Base-by-base conservation (phyloP, 164 flowering plant species). In the Berberis vulgaris region DNA sequence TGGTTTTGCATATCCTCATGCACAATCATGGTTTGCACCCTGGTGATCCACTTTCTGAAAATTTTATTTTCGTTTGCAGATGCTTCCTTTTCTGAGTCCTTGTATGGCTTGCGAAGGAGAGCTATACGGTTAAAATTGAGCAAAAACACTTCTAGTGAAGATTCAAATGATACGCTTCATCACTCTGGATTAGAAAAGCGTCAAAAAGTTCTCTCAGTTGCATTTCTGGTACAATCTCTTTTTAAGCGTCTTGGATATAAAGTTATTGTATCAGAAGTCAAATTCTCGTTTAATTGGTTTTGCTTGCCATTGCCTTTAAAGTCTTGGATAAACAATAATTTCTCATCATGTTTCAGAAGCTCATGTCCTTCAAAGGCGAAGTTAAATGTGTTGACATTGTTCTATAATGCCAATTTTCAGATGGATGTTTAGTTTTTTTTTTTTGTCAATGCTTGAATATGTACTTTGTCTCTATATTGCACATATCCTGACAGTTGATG, bases 61-160 rank as follows among this genome's bases (percentile, higher is more conserved):
- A 26, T 26, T 26, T 26, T 26, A 26, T 3, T 49, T 65, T 64
- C 46, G 50, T 68, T 65, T 63, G 67, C 88, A 90, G 97, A 95
- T 80, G 99, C 97, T 57, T 95, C 96, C 54, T 95, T 95, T 72
- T 73, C 97, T 13, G 99, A 95, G 69, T 82, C 96, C 60, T 65
- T 95, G 56, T 95, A 95, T 80, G 97, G 99, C 56, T 75, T 95
- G 75, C 72, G 97, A 67, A 83, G 99, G 76, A 89, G 93, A 74
- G 77, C 84, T 7, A 94, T 82, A 46, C 83, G 78, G 49, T 61
- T 84, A 8, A 79, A 61, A 71, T 63, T 73, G 66, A 76, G 73
- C 66, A 85, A 74, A 65, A 76, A 71, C 67, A 67, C 66, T 71
- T 39, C 76, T 63, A 77, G 38, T 59, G 26, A 64, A 6, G 77